Base-by-base conservation (phyloP, 2,329 filamentous ascomycete species). In the Hymenoscyphus salicellus region DNA sequence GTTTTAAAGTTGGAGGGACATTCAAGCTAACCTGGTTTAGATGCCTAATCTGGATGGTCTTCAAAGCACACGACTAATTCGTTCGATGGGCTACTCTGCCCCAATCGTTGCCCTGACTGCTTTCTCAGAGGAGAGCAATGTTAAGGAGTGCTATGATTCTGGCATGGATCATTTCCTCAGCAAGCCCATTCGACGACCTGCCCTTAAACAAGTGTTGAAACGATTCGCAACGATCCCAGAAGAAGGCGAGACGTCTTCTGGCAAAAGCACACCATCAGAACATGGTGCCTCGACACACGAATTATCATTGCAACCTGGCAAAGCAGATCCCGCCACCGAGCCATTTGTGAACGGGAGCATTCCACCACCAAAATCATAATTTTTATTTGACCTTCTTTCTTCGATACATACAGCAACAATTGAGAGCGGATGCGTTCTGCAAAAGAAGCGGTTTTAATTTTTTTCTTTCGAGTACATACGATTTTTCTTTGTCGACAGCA, bases 41-140 rank as follows among this genome's bases (percentile, higher is more conserved):
- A 97, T 97, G 93, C 93, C 93, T 3, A 96, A 95, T 68, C 84
- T 97, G 16, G 93, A 97, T 73, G 93, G 93, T 1, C 80, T 97
- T 28, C 89, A 97, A 75, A 93, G 90, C 57, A 97, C 93, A 0
- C 85, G 89, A 10, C 80, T 96, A 38, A 97, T 97, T 71, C 86
- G 93, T 6, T 82, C 92, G 75, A 90, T 94, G 80, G 93, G 93
- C 1, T 97, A 95, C 77, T 87, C 85, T 11, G 90, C 90, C 1
- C 93, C 93, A 0, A 97, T 97, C 66, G 92, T 97, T 16, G 93
- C 93, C 0, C 79, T 97, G 55, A 96, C 93, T 11, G 93, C 93
- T 2, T 97, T 96, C 72, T 88, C 91, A 0, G 93, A 97, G 74
- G 93, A 96, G 75, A 92, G 88, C 77, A 97, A 97, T 72, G 87